phyloP scores from a whole-genome alignment of 2,329 filamentous ascomycete species.

The Calonectria naviculata region DNA sequence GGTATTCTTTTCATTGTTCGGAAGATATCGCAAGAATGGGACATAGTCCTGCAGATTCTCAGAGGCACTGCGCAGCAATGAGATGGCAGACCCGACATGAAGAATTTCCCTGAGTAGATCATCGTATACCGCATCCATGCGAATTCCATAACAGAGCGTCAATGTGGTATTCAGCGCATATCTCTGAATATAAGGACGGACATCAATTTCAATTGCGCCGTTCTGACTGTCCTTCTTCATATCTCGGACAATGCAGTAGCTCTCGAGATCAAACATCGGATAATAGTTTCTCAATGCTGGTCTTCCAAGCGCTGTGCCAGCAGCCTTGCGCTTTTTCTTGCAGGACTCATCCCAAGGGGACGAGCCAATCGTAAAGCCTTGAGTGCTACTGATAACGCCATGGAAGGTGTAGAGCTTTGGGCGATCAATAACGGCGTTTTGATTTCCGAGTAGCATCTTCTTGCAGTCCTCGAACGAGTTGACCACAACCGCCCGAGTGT shows the following conservation, averaged over 20 bases:
- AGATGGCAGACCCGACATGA: conserved; percentile 63
- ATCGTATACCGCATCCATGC: conserved; percentile 65
- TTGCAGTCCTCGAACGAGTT: conserved; percentile 64
- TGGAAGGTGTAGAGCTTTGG: conserved; percentile 66
- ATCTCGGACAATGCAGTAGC: conserved; percentile 61
- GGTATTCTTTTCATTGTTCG: conserved; percentile 62
- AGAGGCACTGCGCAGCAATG: conserved; percentile 59
- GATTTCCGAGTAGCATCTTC: conserved; percentile 60
- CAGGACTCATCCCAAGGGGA: conserved; percentile 65
- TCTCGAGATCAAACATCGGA: conserved; percentile 65
- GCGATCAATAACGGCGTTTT: conserved; percentile 61
- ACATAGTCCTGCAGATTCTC: conserved; percentile 67
- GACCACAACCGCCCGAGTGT: conserved; percentile 62
- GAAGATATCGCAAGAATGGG: conserved; percentile 59
- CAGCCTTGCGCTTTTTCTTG: conserved; percentile 63
- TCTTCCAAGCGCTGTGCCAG: conserved; percentile 57
- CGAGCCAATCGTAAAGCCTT: conserved; percentile 66
- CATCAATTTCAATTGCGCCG: conserved; percentile 54
- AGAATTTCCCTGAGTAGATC: conserved; percentile 62
- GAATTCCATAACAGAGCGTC: conserved; percentile 65
- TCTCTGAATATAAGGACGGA: conserved; percentile 63
- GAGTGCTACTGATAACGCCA: conserved; percentile 60
- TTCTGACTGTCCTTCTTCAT: conserved; percentile 54
- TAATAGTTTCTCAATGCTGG: conserved; percentile 59
- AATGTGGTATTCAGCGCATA: conserved; percentile 65